Evolutionary conservation across 129 eudicot genomes (phyloP).

Genomic region (Smallanthus sonchifolius): DNA sequence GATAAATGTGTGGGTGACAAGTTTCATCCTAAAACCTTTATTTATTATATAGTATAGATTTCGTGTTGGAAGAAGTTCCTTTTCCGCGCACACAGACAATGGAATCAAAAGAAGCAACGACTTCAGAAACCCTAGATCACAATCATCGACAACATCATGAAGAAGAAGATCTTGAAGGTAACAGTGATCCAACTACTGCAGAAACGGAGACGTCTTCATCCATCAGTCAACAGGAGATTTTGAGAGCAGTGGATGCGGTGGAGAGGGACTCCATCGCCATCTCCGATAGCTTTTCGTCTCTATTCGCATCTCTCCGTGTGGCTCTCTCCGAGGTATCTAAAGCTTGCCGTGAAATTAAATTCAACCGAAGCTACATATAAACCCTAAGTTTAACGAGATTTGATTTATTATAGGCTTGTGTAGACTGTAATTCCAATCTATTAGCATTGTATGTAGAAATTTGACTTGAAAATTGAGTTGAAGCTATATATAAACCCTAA

Average conservation of each 20-base stretch:
- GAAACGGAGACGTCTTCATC: conserved; percentile 13
- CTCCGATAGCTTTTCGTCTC: conserved; percentile 77
- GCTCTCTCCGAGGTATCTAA: conserved; percentile 71
- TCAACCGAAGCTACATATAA: conserved; percentile 1
- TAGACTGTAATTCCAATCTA: not conserved
- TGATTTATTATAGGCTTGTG: not conserved
- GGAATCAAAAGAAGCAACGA: conserved; percentile 29
- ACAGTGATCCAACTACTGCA: conserved; percentile 8
- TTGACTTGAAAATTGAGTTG: not conserved
- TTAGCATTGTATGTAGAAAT: not conserved
- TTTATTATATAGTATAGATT: too few relatives aligned
- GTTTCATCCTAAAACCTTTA: too few relatives aligned
- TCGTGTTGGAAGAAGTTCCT: too few relatives aligned
- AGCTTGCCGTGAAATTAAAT: not conserved
- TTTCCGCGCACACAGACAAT: not conserved
- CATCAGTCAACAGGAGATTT: conserved; percentile 43
- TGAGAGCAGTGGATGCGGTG: conserved; percentile 65
- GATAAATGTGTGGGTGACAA: too few relatives aligned
- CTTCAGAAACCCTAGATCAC: conserved; percentile 34
- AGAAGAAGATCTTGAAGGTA: not conserved
- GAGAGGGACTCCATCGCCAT: conserved; percentile 89
- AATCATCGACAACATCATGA: not conserved
- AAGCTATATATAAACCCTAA: conserved; percentile 2
- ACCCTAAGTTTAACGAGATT: not conserved
- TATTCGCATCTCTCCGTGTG: conserved; percentile 76